Base-by-base conservation (phyloP, 306 rosid species). In the Sechiopsis laciniata region DNA sequence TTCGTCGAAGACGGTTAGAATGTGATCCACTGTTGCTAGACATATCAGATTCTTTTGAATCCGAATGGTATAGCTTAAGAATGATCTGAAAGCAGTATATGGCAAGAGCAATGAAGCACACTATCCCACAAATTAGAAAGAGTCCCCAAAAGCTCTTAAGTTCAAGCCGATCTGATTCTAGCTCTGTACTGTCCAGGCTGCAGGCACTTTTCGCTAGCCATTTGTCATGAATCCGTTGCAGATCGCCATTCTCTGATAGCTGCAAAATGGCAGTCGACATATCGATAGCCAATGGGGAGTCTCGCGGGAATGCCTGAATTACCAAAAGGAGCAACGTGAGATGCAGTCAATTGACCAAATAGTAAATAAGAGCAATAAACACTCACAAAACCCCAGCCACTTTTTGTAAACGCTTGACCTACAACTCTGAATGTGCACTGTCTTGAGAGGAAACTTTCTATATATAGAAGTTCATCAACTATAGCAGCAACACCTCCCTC, bases 371-470 rank as follows among this genome's bases (percentile, higher is more conserved):
- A 46, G 19, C 14, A 11, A 22, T 48, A 0, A 75, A 82, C 75
- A 84, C 98, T 90, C 78, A 93, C 97, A 83, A 94, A 94, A 37
- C 99, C 99, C 99, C 99, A 94, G 76, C 99, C 96, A 55, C 92
- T 91, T 83, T 95, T 91, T 59, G 97, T 90, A 83, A 94, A 94
- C 87, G 90, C 99, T 78, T 80, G 97, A 55, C 99, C 99, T 12
- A 91, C 88, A 69, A 89, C 70, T 82, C 92, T 86, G 88, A 82
- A 94, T 55, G 82, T 85, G 85, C 99, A 91, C 66, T 94, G 90
- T 6, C 85, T 78, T 67, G 97, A 90, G 72, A 94, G 87, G 84
- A 94, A 94, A 68, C 78, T 82, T 66, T 90, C 96, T 20, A 94
- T 76, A 57, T 90, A 90, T 11, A 87, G 83, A 10, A 85, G 91